phyloP scores from a whole-genome alignment of 768 basidiomycete genomes.

The Boletus reticuloceps region DNA sequence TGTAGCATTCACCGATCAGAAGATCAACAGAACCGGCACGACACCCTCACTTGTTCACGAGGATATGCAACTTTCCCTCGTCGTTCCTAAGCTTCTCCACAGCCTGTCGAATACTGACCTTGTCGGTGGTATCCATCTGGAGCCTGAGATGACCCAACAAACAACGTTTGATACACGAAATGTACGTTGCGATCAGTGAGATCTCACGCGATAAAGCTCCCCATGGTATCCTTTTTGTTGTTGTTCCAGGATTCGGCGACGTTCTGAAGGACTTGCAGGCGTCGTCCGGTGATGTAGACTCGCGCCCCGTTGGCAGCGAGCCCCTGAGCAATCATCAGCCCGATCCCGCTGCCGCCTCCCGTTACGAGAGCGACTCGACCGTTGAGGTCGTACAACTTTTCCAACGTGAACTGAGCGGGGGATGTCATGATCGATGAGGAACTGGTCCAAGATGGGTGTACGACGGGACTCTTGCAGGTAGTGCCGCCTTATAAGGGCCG shows the following conservation, averaged over 20 bases:
- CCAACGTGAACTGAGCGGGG: slow-evolving; percentile 20
- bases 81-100: slow-evolving; percentile 36
- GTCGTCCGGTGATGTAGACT: slow-evolving; percentile 76
- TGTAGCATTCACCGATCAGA: neutral
- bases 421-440: slow-evolving; percentile 19
- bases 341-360: slow-evolving; percentile 52
- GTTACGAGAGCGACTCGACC: slow-evolving; percentile 55
- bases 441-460: neutral
- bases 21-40: neutral
- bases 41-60: slow-evolving; percentile 72
- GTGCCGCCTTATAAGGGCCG: no score
- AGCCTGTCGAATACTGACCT: slow-evolving; percentile 58
- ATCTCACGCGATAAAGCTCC: slow-evolving; percentile 59
- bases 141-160: slow-evolving; percentile 38
- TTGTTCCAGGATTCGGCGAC: slow-evolving; percentile 48
- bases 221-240: slow-evolving; percentile 36
- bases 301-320: slow-evolving; percentile 76
- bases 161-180: neutral
- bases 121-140: slow-evolving; percentile 70
- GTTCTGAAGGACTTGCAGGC: slow-evolving; percentile 61
- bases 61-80: slow-evolving; percentile 72
- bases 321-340: slow-evolving; percentile 67
- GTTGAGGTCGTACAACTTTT: slow-evolving; percentile 47
- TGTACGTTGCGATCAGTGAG: neutral
- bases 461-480: no score